These are phyloP conservation scores for Trichoderma brevicompactum DNA, from an alignment of 2,329 filamentous ascomycete species.

Conservation along the genomic window DNA sequence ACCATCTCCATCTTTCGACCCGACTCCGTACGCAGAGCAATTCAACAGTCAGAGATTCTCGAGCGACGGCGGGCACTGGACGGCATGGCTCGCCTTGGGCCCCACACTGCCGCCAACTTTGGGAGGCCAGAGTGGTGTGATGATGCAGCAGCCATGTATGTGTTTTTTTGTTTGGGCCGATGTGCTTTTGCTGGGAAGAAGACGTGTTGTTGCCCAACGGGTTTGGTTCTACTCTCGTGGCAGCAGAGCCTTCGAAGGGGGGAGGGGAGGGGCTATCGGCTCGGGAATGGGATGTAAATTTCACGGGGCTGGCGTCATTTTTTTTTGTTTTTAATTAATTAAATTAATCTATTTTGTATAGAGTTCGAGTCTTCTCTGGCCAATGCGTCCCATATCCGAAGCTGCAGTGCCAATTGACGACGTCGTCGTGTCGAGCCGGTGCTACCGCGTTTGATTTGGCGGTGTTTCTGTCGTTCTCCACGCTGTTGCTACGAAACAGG, in stretches of 20 bases:
- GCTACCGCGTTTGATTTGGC: not conserved
- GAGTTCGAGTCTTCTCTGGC: not conserved
- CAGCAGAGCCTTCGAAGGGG: too few species aligned
- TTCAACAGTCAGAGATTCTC: slow-evolving; percentile 9
- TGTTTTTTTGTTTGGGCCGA: slow-evolving; percentile 4
- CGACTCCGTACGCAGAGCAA: slow-evolving; percentile 7
- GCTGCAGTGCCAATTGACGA: not conserved
- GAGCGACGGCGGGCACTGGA: not conserved
- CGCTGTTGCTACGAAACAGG: not conserved
- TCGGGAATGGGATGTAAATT: too few species aligned
- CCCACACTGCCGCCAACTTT: not conserved
- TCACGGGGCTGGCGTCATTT: not conserved
- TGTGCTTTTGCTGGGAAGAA: not conserved
- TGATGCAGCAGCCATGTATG: slow-evolving; percentile 8
- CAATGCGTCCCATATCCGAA: not conserved
- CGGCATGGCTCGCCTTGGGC: not conserved
- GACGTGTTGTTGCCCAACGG: slow-evolving; percentile 19
- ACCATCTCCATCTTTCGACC: slow-evolving; percentile 5
- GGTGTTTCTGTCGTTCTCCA: too few species aligned
- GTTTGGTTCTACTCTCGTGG: not conserved
- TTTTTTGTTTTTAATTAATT: not conserved
- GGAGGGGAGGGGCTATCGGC: not conserved
- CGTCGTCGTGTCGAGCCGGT: not conserved
- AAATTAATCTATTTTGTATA: too few species aligned
- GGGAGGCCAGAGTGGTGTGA: slow-evolving; percentile 13